Conservation (phyloP, 768 basidiomycete species). For the Calocera viscosa region DNA sequence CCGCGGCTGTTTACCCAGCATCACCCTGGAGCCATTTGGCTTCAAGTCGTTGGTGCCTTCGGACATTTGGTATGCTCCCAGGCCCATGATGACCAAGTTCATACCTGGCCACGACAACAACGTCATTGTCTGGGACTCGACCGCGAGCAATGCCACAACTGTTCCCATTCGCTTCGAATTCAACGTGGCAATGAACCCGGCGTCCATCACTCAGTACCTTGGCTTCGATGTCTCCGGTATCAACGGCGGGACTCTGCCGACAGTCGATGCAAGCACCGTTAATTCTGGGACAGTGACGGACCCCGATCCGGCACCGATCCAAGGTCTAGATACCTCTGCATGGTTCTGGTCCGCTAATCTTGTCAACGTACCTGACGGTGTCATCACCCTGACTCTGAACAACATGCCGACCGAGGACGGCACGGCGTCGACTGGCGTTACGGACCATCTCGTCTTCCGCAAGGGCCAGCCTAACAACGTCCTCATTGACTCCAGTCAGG, state of each 20-base stretch:
- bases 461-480: slow-evolving; percentile 65
- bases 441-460: slow-evolving; percentile 67
- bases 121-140: slow-evolving; percentile 34
- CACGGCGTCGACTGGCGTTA: slow-evolving; percentile 44
- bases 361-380: slow-evolving; percentile 64
- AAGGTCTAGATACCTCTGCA: slow-evolving; percentile 43
- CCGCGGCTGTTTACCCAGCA: slow-evolving; percentile 54
- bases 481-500: slow-evolving; percentile 74
- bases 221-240: slow-evolving; percentile 59
- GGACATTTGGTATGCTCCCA: slow-evolving; percentile 53
- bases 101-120: slow-evolving; percentile 78
- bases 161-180: slow-evolving; percentile 67
- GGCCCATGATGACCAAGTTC: slow-evolving; percentile 66
- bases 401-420: slow-evolving; percentile 37
- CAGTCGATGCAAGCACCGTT: slow-evolving; percentile 34
- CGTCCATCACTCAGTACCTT: slow-evolving; percentile 49
- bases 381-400: slow-evolving; percentile 57
- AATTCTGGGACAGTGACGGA: slow-evolving; percentile 40
- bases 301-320: slow-evolving; percentile 38
- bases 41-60: slow-evolving; percentile 72
- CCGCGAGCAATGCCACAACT: slow-evolving; percentile 41
- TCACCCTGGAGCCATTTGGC: slow-evolving; percentile 61
- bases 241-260: slow-evolving; percentile 45
- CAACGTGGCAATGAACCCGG: slow-evolving; percentile 62
- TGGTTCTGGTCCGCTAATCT: slow-evolving; percentile 71